A percentile compares a stretch with the other conserved stretches of the same genome.
phyloP scores from a whole-genome alignment of 192 early-diverging fungal genomes.

The Allomyces macrogynus region DNA sequence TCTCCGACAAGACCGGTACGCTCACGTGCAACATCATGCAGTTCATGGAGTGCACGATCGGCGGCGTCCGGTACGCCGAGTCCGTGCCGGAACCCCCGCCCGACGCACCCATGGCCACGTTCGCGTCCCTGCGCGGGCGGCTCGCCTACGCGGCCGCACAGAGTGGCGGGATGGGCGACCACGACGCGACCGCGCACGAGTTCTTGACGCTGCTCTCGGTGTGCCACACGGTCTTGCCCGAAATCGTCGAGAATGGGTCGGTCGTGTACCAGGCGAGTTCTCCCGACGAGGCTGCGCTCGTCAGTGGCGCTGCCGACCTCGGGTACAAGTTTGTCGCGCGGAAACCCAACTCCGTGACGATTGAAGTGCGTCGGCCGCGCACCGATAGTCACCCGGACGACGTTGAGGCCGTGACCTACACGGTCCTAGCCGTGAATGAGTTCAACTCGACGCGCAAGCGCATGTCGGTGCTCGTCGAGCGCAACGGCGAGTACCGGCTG shows the following conservation, averaged over 20 bases:
- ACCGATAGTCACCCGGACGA: conserved; percentile 26
- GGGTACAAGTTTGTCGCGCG: conserved; percentile 61
- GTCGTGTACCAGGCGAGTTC: conserved; percentile 45
- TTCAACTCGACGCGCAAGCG: conserved; percentile 92
- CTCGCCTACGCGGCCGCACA: too few relatives aligned
- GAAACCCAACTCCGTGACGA: conserved; percentile 29
- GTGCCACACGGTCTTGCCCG: conserved; percentile 73
- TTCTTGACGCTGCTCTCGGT: conserved; percentile 41
- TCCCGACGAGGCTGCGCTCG: conserved; percentile 66
- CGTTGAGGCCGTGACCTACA: conserved; percentile 56
- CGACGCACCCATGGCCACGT: not conserved
- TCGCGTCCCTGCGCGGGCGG: too few relatives aligned
- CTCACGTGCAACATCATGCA: conserved; percentile 37
- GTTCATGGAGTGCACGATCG: conserved; percentile 8
- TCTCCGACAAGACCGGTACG: conserved; percentile 39
- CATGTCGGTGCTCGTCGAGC: conserved; percentile 68
- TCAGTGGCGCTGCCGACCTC: conserved; percentile 52
- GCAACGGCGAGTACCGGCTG: conserved; percentile 57
- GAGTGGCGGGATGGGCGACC: too few relatives aligned
- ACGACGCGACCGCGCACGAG: conserved; percentile 16
- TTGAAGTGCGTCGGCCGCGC: conserved; percentile 6
- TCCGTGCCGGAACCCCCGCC: conserved; percentile 9
- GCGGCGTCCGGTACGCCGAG: not conserved
- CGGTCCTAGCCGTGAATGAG: conserved; percentile 66
- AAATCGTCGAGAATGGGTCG: not conserved